Evolutionary conservation across 2,329 filamentous ascomycete genomes (phyloP).

Genomic region (Botrytis fabae): DNA sequence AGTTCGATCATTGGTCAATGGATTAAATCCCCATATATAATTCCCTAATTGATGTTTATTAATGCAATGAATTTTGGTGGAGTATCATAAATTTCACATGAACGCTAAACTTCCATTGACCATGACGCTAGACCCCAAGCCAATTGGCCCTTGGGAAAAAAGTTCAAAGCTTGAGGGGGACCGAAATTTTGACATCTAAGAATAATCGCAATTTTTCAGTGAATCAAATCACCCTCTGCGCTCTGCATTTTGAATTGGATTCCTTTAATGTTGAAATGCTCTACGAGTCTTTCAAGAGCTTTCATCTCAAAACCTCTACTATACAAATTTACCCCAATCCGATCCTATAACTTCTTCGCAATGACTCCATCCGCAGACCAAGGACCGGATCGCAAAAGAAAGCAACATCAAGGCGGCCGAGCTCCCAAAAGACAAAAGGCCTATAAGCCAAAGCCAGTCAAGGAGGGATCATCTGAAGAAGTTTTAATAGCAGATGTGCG

Average conservation of each 20-base stretch:
- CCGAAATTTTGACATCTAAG: neutral
- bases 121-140: constrained; percentile 16
- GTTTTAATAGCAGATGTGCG: constrained; percentile 65
- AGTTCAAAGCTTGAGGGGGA: constrained; percentile 6
- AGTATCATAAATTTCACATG: constrained; percentile 5
- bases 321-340: neutral
- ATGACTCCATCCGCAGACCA: constrained; percentile 25
- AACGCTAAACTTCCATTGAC: constrained; percentile 9
- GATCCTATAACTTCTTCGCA: constrained; percentile 24
- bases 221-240: neutral
- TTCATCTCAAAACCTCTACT: neutral
- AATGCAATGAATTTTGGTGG: constrained; percentile 6
- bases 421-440: constrained; percentile 53
- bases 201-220: neutral
- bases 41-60: constrained; percentile 5
- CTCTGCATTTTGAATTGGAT: neutral
- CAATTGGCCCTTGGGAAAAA: constrained; percentile 4
- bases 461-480: constrained; percentile 64
- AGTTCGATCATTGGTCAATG: neutral
- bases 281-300: constrained; percentile 15
- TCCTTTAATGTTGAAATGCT: constrained; percentile 37
- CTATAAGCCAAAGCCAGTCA: constrained; percentile 55
- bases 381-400: constrained; percentile 34
- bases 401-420: constrained; percentile 38
- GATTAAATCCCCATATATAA: neutral